phyloP scores from a whole-genome alignment of 2,329 filamentous ascomycete species.

The Trichoderma polysporum region DNA sequence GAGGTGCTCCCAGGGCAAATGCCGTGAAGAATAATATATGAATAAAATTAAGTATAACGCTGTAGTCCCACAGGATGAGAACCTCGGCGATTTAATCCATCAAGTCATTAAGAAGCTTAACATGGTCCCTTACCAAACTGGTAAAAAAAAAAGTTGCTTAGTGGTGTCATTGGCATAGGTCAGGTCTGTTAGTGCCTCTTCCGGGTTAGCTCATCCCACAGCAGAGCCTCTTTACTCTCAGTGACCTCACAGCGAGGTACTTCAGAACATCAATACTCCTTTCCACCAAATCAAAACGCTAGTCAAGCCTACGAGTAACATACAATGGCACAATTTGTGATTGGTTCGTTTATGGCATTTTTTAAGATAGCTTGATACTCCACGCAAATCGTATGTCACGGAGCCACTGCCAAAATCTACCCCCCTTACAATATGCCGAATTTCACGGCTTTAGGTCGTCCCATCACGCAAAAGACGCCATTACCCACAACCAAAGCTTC shows the following conservation, averaged over 20 bases:
- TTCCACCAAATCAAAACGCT: too few species aligned
- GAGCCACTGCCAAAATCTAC: constrained; percentile 6
- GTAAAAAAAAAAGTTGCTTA: constrained; percentile 9
- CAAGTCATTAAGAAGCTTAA: not conserved
- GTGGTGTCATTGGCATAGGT: constrained; percentile 5
- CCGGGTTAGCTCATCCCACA: constrained; percentile 14
- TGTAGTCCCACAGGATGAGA: not conserved
- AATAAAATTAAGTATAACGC: too few species aligned
- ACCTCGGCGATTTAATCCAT: not conserved
- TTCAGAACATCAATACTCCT: too few species aligned
- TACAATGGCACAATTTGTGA: not conserved
- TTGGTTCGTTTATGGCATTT: constrained; percentile 2
- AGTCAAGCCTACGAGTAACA: not conserved
- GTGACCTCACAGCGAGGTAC: not conserved
- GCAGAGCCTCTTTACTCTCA: not conserved
- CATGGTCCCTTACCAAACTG: not conserved
- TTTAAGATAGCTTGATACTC: not conserved
- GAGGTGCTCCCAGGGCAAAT: not conserved
- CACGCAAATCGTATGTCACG: not conserved
- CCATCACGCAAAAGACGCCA: constrained; percentile 15
- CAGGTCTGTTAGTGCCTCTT: not conserved
- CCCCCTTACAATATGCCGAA: constrained; percentile 5
- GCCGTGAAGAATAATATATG: too few species aligned
- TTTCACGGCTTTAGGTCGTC: constrained; percentile 13
- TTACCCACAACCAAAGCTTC: constrained; percentile 15